These are phyloP conservation scores for Pseudogymnoascus destructans DNA, from an alignment of 2,329 filamentous ascomycete species.

Conservation along the genomic window DNA sequence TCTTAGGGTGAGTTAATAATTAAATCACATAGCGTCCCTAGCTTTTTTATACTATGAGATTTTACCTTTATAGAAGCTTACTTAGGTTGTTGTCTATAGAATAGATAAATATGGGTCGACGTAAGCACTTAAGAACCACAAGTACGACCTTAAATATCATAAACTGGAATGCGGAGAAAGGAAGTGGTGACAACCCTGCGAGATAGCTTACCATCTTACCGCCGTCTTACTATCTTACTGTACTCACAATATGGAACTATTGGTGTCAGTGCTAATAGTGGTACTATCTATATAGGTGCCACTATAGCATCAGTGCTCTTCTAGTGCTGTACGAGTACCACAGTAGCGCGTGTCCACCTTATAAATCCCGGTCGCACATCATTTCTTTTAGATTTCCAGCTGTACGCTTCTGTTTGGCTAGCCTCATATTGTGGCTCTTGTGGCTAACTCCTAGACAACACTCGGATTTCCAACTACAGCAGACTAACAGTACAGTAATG, in stretches of 20 bases:
- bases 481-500: neutral
- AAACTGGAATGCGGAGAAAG: neutral
- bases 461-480: neutral
- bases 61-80: neutral
- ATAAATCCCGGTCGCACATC: neutral
- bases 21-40: neutral
- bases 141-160: neutral
- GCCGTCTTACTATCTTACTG: neutral
- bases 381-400: neutral
- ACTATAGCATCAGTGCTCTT: neutral
- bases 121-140: neutral
- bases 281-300: neutral
- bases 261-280: neutral
- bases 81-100: neutral
- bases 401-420: neutral
- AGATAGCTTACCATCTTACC: neutral
- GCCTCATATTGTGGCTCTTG: neutral
- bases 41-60: neutral
- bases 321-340: neutral
- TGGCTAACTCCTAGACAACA: neutral
- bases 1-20: neutral
- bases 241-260: neutral
- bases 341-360: neutral
- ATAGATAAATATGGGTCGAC: neutral
- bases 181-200: neutral